Percentiles rank a stretch among this genome's conserved stretches.
These are phyloP conservation scores for Rhizomucor pusillus DNA, from an alignment of 371 early-diverging fungal species.

Conservation along the genomic window DNA sequence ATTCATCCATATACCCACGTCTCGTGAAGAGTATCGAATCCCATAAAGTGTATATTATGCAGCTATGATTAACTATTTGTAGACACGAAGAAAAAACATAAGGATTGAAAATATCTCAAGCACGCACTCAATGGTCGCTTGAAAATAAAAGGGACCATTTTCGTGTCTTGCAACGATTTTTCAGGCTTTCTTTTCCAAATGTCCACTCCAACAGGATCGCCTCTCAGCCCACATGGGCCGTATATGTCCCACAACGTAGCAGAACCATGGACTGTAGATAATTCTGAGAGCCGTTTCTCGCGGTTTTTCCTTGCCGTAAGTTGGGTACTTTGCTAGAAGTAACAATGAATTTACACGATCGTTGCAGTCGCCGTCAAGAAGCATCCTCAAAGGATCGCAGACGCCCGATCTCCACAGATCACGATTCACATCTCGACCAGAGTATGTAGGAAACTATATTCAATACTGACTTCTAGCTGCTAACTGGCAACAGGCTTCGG, in stretches of 20 bases:
- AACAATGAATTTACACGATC: not conserved
- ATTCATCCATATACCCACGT: no score
- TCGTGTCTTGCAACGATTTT: no score
- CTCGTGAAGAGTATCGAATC: no score
- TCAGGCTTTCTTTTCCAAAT: no score
- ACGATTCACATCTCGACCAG: not conserved
- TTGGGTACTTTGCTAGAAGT: not conserved
- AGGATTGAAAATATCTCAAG: no score
- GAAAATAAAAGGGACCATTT: no score
- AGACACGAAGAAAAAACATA: no score
- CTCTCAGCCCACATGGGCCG: no score
- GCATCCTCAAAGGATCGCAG: conserved; percentile 15
- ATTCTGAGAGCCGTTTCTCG: conserved; percentile 15
- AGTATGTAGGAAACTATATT: not conserved
- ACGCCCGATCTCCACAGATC: conserved; percentile 16
- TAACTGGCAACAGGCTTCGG: conserved; percentile 5
- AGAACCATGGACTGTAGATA: conserved; percentile 15
- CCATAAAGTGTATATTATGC: no score
- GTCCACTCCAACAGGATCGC: no score
- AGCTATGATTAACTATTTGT: no score
- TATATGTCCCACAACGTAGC: not conserved
- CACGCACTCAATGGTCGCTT: no score
- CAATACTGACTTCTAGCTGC: not conserved
- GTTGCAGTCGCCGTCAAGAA: conserved; percentile 14
- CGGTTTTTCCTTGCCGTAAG: not conserved